Evolutionary conservation across 1,284 basidiomycete genomes (phyloP).

Genomic region (Apiotrichum brassicae): DNA sequence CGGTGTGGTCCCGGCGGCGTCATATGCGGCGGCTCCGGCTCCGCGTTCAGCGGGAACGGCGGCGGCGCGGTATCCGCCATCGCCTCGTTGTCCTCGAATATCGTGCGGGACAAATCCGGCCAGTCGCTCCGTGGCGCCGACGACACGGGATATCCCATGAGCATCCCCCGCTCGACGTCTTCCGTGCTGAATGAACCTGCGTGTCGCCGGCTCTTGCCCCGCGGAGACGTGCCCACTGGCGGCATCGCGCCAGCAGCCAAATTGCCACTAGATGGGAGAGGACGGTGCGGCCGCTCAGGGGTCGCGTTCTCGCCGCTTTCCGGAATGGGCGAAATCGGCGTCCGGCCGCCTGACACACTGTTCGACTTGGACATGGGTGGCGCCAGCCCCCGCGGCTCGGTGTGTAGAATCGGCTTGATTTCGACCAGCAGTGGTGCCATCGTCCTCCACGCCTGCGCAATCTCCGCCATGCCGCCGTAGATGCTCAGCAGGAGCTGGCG

Average conservation of each 20-base stretch:
- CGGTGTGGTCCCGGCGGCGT: neutral
- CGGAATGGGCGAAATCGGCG: conserved; percentile 47
- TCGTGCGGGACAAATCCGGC: conserved; percentile 9
- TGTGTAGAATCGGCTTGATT: conserved; percentile 58
- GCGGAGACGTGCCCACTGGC: conserved; percentile 12
- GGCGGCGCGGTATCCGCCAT: conserved; percentile 3
- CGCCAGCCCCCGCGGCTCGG: conserved; percentile 12
- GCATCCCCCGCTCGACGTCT: conserved; percentile 81
- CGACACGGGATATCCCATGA: conserved; percentile 53
- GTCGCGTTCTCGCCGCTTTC: conserved; percentile 31
- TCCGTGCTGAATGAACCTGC: conserved; percentile 88
- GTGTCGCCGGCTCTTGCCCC: conserved; percentile 62
- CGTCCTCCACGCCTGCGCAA: conserved; percentile 74
- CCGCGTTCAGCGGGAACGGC: conserved; percentile 14
- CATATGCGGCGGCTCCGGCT: conserved; percentile 9
- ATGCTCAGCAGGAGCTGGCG: conserved; percentile 81
- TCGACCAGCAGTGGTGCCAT: conserved; percentile 69
- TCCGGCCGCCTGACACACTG: conserved; percentile 27
- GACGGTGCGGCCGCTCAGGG: conserved; percentile 1
- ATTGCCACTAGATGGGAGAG: neutral
- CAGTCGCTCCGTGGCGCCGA: conserved; percentile 10
- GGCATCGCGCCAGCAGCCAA: conserved; percentile 1
- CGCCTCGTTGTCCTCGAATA: conserved; percentile 11
- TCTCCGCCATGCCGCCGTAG: conserved; percentile 84
- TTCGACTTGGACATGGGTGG: conserved; percentile 16